These are phyloP conservation scores for Russula foetens DNA, from an alignment of 768 basidiomycete genomes.

Conservation along the genomic window DNA sequence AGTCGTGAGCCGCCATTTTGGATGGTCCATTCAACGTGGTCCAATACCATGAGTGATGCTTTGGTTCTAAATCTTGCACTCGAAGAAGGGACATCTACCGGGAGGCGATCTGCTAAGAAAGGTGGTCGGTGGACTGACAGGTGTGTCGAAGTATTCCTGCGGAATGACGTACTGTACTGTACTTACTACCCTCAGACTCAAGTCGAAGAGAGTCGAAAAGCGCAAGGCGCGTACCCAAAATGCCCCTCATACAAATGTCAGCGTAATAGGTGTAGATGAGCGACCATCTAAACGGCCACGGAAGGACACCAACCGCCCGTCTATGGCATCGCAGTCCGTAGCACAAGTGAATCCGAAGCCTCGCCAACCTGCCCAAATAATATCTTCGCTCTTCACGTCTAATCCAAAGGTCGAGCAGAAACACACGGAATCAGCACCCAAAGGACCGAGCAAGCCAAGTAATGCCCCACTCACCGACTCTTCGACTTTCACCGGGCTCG, in stretches of 20 bases:
- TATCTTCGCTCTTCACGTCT: slow-evolving; percentile 68
- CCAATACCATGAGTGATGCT: slow-evolving; percentile 11
- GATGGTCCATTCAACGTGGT: not conserved
- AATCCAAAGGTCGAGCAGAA: slow-evolving; percentile 62
- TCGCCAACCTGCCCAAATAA: slow-evolving; percentile 14
- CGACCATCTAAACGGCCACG: slow-evolving; percentile 17
- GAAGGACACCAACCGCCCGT: not conserved
- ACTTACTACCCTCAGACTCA: slow-evolving; percentile 11
- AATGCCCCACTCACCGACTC: slow-evolving; percentile 76
- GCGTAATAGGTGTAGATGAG: not conserved
- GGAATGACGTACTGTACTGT: not conserved
- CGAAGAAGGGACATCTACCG: slow-evolving; percentile 9
- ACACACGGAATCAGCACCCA: slow-evolving; percentile 22
- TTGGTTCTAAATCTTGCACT: slow-evolving; percentile 17
- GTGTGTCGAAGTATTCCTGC: not conserved
- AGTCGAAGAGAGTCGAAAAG: slow-evolving; percentile 17
- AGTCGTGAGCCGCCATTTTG: too few species aligned
- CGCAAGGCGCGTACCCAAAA: slow-evolving; percentile 7
- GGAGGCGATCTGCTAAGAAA: slow-evolving; percentile 6
- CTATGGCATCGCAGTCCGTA: not conserved
- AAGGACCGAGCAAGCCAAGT: slow-evolving; percentile 44
- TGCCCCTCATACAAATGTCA: not conserved
- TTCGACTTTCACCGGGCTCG: slow-evolving; percentile 74
- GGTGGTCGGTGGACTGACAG: slow-evolving; percentile 20
- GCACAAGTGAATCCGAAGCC: not conserved